A percentile compares a stretch with the other conserved stretches of the same genome.
Evolutionary conservation across 805 yeast genomes (phyloP).

Genomic region (Saturnispora dispora): DNA sequence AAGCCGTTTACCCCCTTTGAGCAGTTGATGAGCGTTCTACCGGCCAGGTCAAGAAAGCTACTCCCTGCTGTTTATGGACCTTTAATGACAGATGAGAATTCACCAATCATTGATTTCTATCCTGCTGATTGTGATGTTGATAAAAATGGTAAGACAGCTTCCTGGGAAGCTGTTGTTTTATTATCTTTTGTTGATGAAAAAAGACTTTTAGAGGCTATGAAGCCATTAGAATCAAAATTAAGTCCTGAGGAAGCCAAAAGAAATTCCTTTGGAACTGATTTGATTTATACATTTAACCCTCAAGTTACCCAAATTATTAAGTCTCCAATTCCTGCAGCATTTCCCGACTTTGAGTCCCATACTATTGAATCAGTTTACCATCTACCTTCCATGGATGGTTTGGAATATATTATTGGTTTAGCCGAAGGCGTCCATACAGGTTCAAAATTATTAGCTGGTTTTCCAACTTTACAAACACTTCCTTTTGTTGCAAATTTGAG

Average conservation of each 20-base stretch:
- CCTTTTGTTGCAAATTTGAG: constrained; percentile 49
- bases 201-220: constrained; percentile 64
- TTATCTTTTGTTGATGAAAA: constrained; percentile 84
- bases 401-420: constrained; percentile 44
- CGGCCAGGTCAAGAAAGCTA: constrained; percentile 76
- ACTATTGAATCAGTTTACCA: constrained; percentile 56
- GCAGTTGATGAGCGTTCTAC: constrained; percentile 95
- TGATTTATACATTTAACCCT: constrained; percentile 66
- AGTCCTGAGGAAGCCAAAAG: constrained; percentile 63
- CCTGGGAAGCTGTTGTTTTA: constrained; percentile 96
- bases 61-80: constrained; percentile 72
- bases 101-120: constrained; percentile 86
- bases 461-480: constrained; percentile 73
- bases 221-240: constrained; percentile 51
- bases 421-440: constrained; percentile 63
- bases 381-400: constrained; percentile 39
- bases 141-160: constrained; percentile 88
- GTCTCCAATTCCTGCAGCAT: constrained; percentile 70
- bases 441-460: constrained; percentile 70
- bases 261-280: constrained; percentile 64
- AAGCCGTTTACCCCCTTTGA: constrained; percentile 86
- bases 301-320: constrained; percentile 58
- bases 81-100: constrained; percentile 74
- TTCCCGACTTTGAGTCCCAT: constrained; percentile 69
- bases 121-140: constrained; percentile 84